Evolutionary conservation across 805 yeast genomes (phyloP).

Genomic region (Candida verbasci): DNA sequence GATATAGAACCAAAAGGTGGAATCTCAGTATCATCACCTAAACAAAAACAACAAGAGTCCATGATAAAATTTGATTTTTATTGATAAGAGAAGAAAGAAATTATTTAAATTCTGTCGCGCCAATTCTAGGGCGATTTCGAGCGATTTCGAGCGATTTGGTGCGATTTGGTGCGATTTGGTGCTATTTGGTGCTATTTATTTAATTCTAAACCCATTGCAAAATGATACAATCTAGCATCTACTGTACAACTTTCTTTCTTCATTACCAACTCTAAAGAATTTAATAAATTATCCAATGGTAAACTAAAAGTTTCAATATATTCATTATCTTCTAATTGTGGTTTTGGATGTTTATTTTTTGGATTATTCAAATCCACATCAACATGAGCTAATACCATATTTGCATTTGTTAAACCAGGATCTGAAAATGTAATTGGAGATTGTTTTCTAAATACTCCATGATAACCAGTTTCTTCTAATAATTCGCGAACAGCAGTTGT

Average conservation of each 20-base stretch:
- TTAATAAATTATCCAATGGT: conserved; percentile 57
- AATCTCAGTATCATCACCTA: conserved; percentile 34
- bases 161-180: neutral
- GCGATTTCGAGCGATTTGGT: too few relatives aligned
- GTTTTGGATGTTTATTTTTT: conserved; percentile 63
- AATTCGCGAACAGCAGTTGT: conserved; percentile 84
- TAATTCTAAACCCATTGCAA: conserved; percentile 74
- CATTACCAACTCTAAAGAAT: conserved; percentile 46
- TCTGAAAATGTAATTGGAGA: conserved; percentile 55
- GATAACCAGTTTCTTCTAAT: conserved; percentile 88
- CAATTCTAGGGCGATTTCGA: too few relatives aligned
- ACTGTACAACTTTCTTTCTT: conserved; percentile 63
- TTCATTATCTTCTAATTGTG: conserved; percentile 85
- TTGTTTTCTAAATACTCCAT: conserved; percentile 51
- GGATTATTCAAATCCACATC: conserved; percentile 66
- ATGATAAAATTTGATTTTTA: too few relatives aligned
- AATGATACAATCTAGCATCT: conserved; percentile 84
- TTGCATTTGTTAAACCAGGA: conserved; percentile 87
- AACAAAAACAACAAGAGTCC: conserved; percentile 29
- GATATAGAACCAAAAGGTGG: conserved; percentile 34
- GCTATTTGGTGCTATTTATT: conserved; percentile 29
- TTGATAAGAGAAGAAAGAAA: too few relatives aligned
- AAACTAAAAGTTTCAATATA: conserved; percentile 84
- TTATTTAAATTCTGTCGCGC: too few relatives aligned
- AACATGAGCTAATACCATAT: conserved; percentile 72